Base-by-base conservation (phyloP, 2,329 filamentous ascomycete species). In the Apiospora marii region DNA sequence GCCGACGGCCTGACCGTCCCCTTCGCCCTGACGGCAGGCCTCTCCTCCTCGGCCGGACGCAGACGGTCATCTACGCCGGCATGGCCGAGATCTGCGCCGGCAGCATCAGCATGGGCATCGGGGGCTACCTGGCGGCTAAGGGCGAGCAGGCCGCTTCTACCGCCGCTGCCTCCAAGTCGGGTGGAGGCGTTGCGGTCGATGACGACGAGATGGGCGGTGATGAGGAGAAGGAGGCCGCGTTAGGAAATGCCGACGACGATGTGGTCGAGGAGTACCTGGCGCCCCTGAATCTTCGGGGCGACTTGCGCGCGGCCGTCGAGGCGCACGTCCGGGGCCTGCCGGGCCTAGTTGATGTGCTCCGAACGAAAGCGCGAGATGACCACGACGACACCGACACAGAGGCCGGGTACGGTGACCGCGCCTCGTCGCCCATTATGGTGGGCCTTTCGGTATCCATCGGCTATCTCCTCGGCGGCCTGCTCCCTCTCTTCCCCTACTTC, bases 1-100 rank as follows among this genome's bases (percentile, higher is more conserved):
- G 92, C 93, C 0, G 93, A 95, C 78, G 93, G 93, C 22, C 86
- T 95, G 76, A 95, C 93, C 0, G 93, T 95, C 0, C 93, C 93
- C 0, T 95, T 95, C 76, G 93, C 93, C 22, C 85, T 95, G 49
- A 94, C 92, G 0, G 93, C 93, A 0, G 93, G 93, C 19, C 85
- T 95, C 1, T 91, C 90, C 2, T 87, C 87, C 84, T 93, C 67
- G 91, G 91, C n/a, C 86, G 89, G 79, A 91, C 90, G 44, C 88
- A 86, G 68, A 87, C 92, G 4, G 91, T 93, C 75, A 89, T 96
- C 73, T 90, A 92, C 75, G 93, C 91, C 70, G 93, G 93, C 8
- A 84, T 94, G 43, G 93, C 93, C 5, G 93, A 95, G 84, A 87
- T 95, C 68, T 92, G 93, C 79, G 91, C 92, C 0, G 93, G 93